A percentile compares a stretch with the other conserved stretches of the same genome.
Evolutionary conservation across 1,284 basidiomycete genomes (phyloP).

Genomic region (Hypsizygus ulmarius): DNA sequence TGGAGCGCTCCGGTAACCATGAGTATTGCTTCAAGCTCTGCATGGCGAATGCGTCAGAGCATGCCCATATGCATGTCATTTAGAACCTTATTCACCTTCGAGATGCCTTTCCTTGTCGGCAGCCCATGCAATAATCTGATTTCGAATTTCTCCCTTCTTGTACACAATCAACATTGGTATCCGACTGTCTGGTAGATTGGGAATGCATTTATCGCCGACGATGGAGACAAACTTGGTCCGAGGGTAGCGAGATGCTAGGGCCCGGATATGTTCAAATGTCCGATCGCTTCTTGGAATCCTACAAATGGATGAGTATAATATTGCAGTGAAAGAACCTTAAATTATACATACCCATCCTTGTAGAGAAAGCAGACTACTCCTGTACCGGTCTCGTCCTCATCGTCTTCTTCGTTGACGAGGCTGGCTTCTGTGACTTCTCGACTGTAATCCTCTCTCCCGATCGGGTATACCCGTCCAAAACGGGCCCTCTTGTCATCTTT

Average conservation of each 20-base stretch:
- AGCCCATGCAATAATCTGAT: conserved; percentile 85
- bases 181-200: conserved; percentile 90
- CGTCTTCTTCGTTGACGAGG: conserved; percentile 64
- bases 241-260: conserved; percentile 80
- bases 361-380: conserved; percentile 88
- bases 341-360: conserved; percentile 70
- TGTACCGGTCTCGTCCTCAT: conserved; percentile 67
- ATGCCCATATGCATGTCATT: conserved; percentile 1
- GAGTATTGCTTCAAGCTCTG: conserved; percentile 72
- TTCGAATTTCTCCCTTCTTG: conserved; percentile 83
- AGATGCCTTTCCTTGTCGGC: conserved; percentile 72
- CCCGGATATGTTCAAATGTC: conserved; percentile 68
- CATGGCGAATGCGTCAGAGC: conserved; percentile 7
- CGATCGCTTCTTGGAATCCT: conserved; percentile 82
- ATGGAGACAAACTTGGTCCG: conserved; percentile 96
- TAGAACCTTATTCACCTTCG: conserved; percentile 63
- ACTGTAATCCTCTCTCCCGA: conserved; percentile 91
- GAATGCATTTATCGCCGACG: conserved; percentile 93
- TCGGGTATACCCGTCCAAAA: conserved; percentile 88
- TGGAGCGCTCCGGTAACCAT: conserved; percentile 61
- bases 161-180: conserved; percentile 94
- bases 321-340: neutral
- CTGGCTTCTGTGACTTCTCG: conserved; percentile 94
- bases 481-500: conserved; percentile 61
- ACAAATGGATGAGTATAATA: conserved; percentile 8